Percentiles rank a stretch among this genome's conserved stretches.
phyloP scores from a whole-genome alignment of 192 early-diverging fungal genomes.

The Kickxella alabastrina region DNA sequence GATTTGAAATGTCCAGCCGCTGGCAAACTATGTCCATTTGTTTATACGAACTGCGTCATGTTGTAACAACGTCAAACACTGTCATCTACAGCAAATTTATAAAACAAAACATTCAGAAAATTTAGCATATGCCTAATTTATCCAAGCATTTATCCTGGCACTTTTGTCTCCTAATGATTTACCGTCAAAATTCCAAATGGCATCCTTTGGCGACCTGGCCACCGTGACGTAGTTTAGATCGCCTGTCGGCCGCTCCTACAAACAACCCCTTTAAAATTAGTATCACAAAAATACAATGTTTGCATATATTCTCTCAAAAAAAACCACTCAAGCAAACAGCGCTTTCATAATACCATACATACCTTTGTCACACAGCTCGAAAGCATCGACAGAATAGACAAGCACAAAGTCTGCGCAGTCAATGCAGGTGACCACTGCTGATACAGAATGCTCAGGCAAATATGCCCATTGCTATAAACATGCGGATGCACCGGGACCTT shows the following conservation, averaged over 20 bases:
- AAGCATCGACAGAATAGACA: slow-evolving; percentile 91
- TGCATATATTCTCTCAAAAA: too few species aligned
- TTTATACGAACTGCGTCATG: too few species aligned
- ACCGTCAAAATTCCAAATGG: not conserved
- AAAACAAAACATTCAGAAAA: not conserved
- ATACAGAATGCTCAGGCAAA: slow-evolving; percentile 94
- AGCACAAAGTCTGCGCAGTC: slow-evolving; percentile 79
- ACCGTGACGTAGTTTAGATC: not conserved
- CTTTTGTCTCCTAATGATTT: not conserved
- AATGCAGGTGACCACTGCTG: slow-evolving; percentile 92
- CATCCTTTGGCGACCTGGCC: not conserved
- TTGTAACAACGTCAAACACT: slow-evolving; percentile 11
- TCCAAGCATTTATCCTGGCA: not conserved
- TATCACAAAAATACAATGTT: too few species aligned
- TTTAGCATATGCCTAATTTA: not conserved
- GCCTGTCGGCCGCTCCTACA: not conserved
- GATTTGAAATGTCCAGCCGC: too few species aligned
- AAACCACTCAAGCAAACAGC: too few species aligned
- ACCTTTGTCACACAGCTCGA: too few species aligned
- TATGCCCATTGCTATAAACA: slow-evolving; percentile 90
- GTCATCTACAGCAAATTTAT: slow-evolving; percentile 20
- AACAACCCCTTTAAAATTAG: not conserved
- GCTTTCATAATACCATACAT: too few species aligned
- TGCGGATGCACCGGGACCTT: slow-evolving; percentile 71
- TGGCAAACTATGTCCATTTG: too few species aligned